Evolutionary conservation across 2,329 filamentous ascomycete genomes (phyloP).

Genomic region (Pseudogymnoascus sp.): DNA sequence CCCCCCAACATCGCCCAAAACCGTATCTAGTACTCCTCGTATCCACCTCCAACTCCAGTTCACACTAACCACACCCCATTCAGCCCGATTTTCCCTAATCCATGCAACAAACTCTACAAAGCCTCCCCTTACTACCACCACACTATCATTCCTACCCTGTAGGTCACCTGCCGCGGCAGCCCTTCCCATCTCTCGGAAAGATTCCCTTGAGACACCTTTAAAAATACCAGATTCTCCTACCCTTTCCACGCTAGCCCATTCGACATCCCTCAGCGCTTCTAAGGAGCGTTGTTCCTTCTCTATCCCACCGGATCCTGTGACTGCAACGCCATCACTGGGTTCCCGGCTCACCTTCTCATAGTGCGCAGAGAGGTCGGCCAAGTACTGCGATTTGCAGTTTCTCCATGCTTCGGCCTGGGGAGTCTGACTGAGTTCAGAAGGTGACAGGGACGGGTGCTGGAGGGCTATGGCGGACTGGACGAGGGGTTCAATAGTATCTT

Average conservation of each 20-base stretch:
- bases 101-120: too few species aligned
- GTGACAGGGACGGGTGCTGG: neutral
- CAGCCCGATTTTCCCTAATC: too few species aligned
- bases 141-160: neutral
- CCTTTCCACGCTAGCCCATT: slow-evolving; percentile 21
- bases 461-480: slow-evolving; percentile 13
- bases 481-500: slow-evolving; percentile 23
- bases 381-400: slow-evolving; percentile 17
- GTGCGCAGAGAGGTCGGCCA: slow-evolving; percentile 16
- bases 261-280: slow-evolving; percentile 19
- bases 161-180: slow-evolving; percentile 12
- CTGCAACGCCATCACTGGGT: neutral
- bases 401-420: slow-evolving; percentile 13
- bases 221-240: slow-evolving; percentile 23
- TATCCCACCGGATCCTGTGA: neutral
- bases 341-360: slow-evolving; percentile 14
- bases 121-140: neutral
- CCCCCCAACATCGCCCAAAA: too few species aligned
- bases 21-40: slow-evolving; percentile 15
- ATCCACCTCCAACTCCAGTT: slow-evolving; percentile 19
- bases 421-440: slow-evolving; percentile 11
- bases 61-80: neutral
- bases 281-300: slow-evolving; percentile 19
- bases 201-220: slow-evolving; percentile 14
- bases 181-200: slow-evolving; percentile 17